phyloP scores from a whole-genome alignment of 495 filamentous ascomycete species.

The Lophium mytilinum region DNA sequence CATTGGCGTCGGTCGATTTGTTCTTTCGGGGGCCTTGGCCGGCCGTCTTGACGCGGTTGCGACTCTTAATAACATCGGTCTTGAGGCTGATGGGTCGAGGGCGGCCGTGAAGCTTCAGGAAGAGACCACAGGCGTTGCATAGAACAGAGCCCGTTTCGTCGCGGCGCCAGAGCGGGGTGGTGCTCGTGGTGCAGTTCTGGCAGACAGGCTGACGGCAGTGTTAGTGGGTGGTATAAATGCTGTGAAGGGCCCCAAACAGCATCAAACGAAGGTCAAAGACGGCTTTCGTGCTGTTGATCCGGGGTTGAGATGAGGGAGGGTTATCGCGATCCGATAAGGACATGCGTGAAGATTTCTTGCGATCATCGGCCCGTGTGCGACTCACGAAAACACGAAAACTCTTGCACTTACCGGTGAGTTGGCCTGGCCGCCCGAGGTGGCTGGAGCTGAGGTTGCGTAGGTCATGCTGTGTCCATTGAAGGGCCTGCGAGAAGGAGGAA shows the following conservation, averaged over 20 bases:
- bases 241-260: no score
- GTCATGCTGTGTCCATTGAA: constrained; percentile 48
- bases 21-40: constrained; percentile 84
- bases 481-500: constrained; percentile 32
- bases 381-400: not conserved
- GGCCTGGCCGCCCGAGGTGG: constrained; percentile 57
- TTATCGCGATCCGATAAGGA: not conserved
- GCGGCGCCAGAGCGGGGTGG: constrained; percentile 92
- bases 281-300: no score
- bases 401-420: constrained; percentile 54
- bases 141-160: constrained; percentile 96
- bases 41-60: constrained; percentile 91
- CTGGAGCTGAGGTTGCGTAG: constrained; percentile 58
- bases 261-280: no score
- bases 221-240: not conserved
- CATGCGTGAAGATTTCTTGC: not conserved
- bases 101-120: constrained; percentile 90
- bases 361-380: not conserved
- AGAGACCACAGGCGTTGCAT: constrained; percentile 96
- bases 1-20: constrained; percentile 38
- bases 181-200: constrained; percentile 93
- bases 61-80: constrained; percentile 99
- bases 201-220: constrained; percentile 68
- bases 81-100: constrained; percentile 93
- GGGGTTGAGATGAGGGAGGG: no score